phyloP scores from a whole-genome alignment of 306 rosid species.

The Canavalia gladiata region DNA sequence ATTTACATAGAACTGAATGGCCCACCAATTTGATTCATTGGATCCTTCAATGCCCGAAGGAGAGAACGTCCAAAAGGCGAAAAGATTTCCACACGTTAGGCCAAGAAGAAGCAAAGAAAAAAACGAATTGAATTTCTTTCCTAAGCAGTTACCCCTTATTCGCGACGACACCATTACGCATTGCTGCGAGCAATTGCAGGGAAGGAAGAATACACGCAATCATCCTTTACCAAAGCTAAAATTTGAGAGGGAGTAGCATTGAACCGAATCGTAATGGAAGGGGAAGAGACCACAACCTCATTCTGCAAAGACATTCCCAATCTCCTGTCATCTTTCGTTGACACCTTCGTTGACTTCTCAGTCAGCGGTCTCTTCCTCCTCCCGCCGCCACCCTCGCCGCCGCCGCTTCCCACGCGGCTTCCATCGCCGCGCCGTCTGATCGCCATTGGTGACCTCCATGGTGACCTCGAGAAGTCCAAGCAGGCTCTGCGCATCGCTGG shows the following conservation, averaged over 20 bases:
- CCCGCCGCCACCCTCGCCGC: conserved; percentile 46
- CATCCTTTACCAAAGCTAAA: not conserved
- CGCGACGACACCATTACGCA: not conserved
- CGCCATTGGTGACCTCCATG: conserved; percentile 92
- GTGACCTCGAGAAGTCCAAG: conserved; percentile 85
- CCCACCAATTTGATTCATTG: not conserved
- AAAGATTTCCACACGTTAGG: not conserved
- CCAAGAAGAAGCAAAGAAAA: not conserved
- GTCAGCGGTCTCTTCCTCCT: conserved; percentile 83
- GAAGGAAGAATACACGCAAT: not conserved
- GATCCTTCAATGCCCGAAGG: not conserved
- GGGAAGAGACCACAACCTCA: conserved; percentile 30
- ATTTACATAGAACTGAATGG: too few species aligned
- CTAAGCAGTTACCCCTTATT: not conserved
- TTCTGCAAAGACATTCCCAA: conserved; percentile 67
- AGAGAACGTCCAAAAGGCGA: too few species aligned
- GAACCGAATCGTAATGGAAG: conserved; percentile 37
- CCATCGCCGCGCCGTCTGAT: conserved; percentile 67
- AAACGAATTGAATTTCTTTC: not conserved
- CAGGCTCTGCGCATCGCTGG: conserved; percentile 76
- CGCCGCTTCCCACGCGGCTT: conserved; percentile 52
- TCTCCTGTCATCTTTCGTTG: conserved; percentile 75
- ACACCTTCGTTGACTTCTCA: conserved; percentile 90
- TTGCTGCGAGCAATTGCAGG: not conserved
- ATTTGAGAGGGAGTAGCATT: not conserved